Conservation (phyloP, 257 asterid species). For the Mentha longifolia region DNA sequence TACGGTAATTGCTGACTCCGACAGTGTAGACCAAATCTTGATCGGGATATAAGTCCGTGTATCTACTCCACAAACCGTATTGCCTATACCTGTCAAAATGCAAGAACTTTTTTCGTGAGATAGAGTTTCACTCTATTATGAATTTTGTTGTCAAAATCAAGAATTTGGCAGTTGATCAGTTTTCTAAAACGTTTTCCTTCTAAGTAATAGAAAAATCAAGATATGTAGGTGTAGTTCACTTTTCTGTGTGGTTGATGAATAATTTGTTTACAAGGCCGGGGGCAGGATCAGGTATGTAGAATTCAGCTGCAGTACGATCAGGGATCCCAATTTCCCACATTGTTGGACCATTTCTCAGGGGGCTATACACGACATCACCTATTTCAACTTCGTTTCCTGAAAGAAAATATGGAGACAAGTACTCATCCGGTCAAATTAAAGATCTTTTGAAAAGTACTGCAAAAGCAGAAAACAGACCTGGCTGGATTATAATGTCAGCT, state of each 20-base stretch:
- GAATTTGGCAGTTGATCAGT: too few species aligned
- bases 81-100: slow-evolving; percentile 52
- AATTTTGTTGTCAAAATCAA: too few species aligned
- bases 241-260: slow-evolving; percentile 41
- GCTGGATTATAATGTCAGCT: slow-evolving; percentile 30
- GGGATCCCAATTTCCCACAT: slow-evolving; percentile 75
- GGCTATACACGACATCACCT: slow-evolving; percentile 41
- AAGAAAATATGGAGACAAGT: neutral
- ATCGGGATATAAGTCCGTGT: slow-evolving; percentile 52
- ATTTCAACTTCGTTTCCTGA: slow-evolving; percentile 36
- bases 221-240: slow-evolving; percentile 33
- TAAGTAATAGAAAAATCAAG: too few species aligned
- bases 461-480: slow-evolving; percentile 38
- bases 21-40: slow-evolving; percentile 50
- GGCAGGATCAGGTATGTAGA: slow-evolving; percentile 55
- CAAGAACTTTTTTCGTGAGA: neutral
- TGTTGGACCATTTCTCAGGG: slow-evolving; percentile 65
- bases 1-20: slow-evolving; percentile 46
- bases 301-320: slow-evolving; percentile 65
- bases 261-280: slow-evolving; percentile 44
- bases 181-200: too few species aligned
- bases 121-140: neutral
- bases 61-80: slow-evolving; percentile 64
- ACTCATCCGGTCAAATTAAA: neutral
- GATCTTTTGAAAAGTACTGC: neutral